phyloP scores from a whole-genome alignment of 352 stramenopile species.

The Pythium scleroteichum region DNA sequence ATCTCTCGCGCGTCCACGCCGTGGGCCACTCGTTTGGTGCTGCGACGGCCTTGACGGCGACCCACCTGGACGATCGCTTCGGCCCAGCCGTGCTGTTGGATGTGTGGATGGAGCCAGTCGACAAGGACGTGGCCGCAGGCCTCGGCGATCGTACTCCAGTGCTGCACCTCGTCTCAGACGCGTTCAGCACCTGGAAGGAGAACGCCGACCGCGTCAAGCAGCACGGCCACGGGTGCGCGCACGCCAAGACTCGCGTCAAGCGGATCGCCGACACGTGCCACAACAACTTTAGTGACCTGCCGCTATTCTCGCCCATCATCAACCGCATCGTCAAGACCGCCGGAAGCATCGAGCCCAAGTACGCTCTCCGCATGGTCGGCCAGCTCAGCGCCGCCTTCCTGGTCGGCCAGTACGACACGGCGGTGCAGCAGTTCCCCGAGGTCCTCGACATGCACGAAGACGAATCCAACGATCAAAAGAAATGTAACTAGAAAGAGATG shows the following conservation, averaged over 20 bases:
- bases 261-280: slow-evolving; percentile 47
- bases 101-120: slow-evolving; percentile 68
- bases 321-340: slow-evolving; percentile 53
- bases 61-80: slow-evolving; percentile 51
- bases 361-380: slow-evolving; percentile 44
- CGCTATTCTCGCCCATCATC: slow-evolving; percentile 59
- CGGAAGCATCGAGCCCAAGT: slow-evolving; percentile 45
- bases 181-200: slow-evolving; percentile 54
- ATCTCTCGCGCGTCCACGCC: slow-evolving; percentile 42
- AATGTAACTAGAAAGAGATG: not conserved
- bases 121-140: slow-evolving; percentile 37
- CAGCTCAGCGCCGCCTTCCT: slow-evolving; percentile 57
- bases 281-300: slow-evolving; percentile 78
- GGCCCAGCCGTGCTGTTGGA: slow-evolving; percentile 55
- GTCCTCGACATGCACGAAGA: slow-evolving; percentile 20
- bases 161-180: slow-evolving; percentile 64
- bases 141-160: slow-evolving; percentile 42
- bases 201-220: slow-evolving; percentile 50
- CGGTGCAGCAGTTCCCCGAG: slow-evolving; percentile 40
- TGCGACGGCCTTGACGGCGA: slow-evolving; percentile 52
- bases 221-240: slow-evolving; percentile 39
- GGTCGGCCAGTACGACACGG: slow-evolving; percentile 30
- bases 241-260: slow-evolving; percentile 38
- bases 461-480: slow-evolving; percentile 3
- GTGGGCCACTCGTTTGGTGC: slow-evolving; percentile 67